Percentiles rank a stretch among this genome's conserved stretches.
Conservation (phyloP, 2,329 filamentous ascomycete species). For the Scortechinia acanthostroma region DNA sequence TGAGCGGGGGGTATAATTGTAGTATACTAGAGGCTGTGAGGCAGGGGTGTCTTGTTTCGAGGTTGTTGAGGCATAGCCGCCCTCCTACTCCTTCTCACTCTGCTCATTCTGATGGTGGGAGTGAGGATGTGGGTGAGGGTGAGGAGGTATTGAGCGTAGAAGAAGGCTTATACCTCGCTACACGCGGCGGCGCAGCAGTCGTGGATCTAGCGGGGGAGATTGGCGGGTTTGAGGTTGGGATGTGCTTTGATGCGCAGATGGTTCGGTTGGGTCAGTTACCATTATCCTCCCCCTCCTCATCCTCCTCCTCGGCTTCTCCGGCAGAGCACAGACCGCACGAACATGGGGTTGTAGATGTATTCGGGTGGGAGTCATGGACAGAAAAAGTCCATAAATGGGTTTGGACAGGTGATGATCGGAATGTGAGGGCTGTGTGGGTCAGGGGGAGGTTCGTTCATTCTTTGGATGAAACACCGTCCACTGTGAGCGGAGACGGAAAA, state of each 20-base stretch:
- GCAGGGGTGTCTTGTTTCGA: neutral
- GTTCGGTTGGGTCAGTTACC: slow-evolving; percentile 1
- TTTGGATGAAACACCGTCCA: no score
- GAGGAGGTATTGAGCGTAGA: neutral
- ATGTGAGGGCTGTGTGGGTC: slow-evolving; percentile 3
- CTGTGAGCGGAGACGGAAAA: neutral
- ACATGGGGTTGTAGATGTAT: slow-evolving; percentile 4
- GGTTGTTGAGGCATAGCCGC: neutral
- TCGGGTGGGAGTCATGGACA: neutral
- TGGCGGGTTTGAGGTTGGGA: slow-evolving; percentile 3
- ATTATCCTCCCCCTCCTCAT: no score
- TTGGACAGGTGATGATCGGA: slow-evolving; percentile 4
- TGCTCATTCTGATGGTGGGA: neutral
- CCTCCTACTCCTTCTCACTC: no score
- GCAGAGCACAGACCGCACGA: no score
- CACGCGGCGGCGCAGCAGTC: slow-evolving; percentile 1
- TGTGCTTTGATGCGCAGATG: slow-evolving; percentile 3
- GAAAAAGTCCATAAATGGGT: slow-evolving; percentile 4
- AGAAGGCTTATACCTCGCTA: slow-evolving; percentile 3
- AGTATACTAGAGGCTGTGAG: slow-evolving; percentile 2
- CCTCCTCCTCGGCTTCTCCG: no score
- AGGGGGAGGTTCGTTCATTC: slow-evolving; percentile 4
- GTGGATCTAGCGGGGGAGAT: neutral
- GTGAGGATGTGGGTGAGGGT: neutral
- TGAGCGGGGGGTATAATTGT: slow-evolving; percentile 3